Conservation (phyloP, 805 yeast genomes). For the Candida sithepensis region DNA sequence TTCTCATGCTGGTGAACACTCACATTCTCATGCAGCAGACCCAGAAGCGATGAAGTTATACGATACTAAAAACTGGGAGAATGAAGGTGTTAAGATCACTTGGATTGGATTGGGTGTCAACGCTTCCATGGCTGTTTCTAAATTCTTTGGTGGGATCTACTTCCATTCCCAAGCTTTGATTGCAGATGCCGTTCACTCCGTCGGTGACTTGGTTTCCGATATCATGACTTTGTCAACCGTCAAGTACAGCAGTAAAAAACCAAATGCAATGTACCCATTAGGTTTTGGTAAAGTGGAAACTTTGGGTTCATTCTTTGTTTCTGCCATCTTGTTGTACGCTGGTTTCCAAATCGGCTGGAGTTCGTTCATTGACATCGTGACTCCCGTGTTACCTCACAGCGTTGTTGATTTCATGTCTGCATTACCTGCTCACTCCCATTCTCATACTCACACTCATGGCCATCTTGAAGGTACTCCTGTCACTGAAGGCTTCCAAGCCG, state of each 20-base stretch:
- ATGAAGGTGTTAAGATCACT: conserved; percentile 90
- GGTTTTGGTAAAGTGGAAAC: conserved; percentile 95
- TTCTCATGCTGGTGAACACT: conserved; percentile 18
- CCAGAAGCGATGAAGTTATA: conserved; percentile 44
- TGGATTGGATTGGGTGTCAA: conserved; percentile 87
- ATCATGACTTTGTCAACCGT: conserved; percentile 87
- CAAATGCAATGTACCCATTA: conserved; percentile 62
- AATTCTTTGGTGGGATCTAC: conserved; percentile 83
- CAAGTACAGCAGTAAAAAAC: conserved; percentile 60
- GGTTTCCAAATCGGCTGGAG: conserved; percentile 91
- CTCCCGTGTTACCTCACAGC: conserved; percentile 62
- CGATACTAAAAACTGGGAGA: conserved; percentile 44
- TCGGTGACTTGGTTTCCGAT: conserved; percentile 87
- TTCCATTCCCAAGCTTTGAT: conserved; percentile 93
- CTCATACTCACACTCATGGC: conserved; percentile 44
- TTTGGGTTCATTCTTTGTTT: conserved; percentile 85
- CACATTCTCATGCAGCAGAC: conserved; percentile 38
- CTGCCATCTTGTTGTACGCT: conserved; percentile 77
- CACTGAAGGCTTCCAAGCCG: conserved; percentile 33
- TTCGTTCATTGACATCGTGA: conserved; percentile 64
- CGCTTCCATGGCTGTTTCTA: conserved; percentile 79
- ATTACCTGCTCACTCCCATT: conserved; percentile 51
- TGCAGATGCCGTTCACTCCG: conserved; percentile 94
- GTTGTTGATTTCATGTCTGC: conserved; percentile 51
- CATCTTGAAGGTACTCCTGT: conserved; percentile 28